Evolutionary conservation across 2,329 filamentous ascomycete species (phyloP), one percentile per base, ranked within the genome.

Genomic region (Phaeophleospora eucalypticola): DNA sequence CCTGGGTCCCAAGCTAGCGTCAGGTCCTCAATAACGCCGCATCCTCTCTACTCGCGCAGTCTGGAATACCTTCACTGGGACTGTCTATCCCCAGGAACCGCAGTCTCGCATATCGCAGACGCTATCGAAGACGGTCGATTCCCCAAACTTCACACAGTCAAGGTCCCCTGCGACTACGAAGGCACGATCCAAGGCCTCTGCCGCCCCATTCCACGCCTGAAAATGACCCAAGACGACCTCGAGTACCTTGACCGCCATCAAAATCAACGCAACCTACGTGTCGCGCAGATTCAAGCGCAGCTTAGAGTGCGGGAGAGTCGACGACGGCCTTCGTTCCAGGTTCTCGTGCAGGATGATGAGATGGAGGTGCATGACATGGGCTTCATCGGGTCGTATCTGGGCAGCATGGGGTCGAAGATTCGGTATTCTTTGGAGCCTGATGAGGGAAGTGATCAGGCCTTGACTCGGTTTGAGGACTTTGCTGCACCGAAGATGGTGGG

Each of bases 111-210:
- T 38, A 72, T 89, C 6, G 80, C 83, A 1, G 72, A 73, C 48
- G 81, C 81, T 58, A 86, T 89, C 53, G 66, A 67, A 4, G 74
- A 77, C 1, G 69, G 70, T 3, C 81, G 80, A 0, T 87, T 90
- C 58, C 86, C 86, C 0, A 63, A 68, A 0, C 73, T 90, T 8
- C 71, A 69, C 8, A 69, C 62, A 1, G 67, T 89, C 15, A 79
- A 86, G 44, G 73, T 80, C 0, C 86, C 84, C 1, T 80, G 80
- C 47, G 86, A 90, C 54, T 78, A 83, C 1, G 78, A 86, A 4
- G 86, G 85, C 19, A 57, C 79, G 6, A 80, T 89, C 52, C 86
- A 90, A 66, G 68, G 72, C 1, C 73, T 89, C 1, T 90, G 86
- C 64, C 77, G 75, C 36, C 85, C 85, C 0, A 69, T 75, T 3